These are phyloP conservation scores for Polymyxa betae DNA, from an alignment of 208 protist genomes.

Conservation along the genomic window DNA sequence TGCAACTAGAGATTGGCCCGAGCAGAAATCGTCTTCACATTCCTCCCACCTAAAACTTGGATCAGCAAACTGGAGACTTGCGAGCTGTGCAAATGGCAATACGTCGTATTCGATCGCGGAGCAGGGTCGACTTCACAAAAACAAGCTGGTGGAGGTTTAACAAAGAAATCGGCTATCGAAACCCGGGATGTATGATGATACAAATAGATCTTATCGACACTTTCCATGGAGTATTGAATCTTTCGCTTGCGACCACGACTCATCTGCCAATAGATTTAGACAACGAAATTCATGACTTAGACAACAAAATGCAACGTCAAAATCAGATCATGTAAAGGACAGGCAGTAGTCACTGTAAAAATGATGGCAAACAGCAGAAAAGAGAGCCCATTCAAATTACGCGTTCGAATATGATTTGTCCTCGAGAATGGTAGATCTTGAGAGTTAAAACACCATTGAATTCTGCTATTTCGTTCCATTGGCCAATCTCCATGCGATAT, in stretches of 20 bases:
- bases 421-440: conserved; percentile 8
- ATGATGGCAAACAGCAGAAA: not conserved
- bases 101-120: not conserved
- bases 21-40: conserved; percentile 11
- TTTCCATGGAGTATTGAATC: not conserved
- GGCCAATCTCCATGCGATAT: not conserved
- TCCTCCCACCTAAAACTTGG: not conserved
- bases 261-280: not conserved
- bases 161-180: not conserved
- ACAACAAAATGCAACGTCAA: too few relatives aligned
- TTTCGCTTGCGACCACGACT: not conserved
- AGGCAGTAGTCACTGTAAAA: too few relatives aligned
- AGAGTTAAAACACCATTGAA: conserved; percentile 33
- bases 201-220: not conserved
- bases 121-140: not conserved
- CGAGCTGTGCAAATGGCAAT: too few relatives aligned
- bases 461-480: not conserved
- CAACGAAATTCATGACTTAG: too few relatives aligned
- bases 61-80: too few relatives aligned
- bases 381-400: not conserved
- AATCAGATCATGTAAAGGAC: too few relatives aligned
- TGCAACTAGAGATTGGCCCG: not conserved
- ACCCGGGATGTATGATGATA: not conserved
- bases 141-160: not conserved
- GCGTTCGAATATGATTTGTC: conserved; percentile 33